Evolutionary conservation across 805 yeast species (phyloP), one percentile per base, ranked within the genome.

Genomic region (Metschnikowia arizonensis): DNA sequence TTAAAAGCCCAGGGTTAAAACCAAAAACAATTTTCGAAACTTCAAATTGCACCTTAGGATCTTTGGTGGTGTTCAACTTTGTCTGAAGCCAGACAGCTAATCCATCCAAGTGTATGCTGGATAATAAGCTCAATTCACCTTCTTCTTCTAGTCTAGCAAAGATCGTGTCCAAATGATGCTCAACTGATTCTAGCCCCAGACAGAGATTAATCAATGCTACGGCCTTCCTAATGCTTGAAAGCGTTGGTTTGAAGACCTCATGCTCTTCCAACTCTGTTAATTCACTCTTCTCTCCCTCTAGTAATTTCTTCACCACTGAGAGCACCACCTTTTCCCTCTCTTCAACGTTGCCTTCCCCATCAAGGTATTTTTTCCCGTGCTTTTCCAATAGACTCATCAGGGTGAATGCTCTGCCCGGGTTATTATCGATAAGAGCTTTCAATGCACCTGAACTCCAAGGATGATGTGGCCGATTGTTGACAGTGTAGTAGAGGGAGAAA

Each of bases 341-440:
- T 6, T 39, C 34, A 11, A 18, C 2, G 12, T 15, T 21, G 11
- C 35, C 28, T 23, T 31, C 12, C 5, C 23, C 34, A 5, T 30
- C 29, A 3, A 50, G 51, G 4, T 45, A 48, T 2, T 42, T 40
- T 6, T 49, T 32, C 2, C 53, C 45, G 33, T 61, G 66, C 37
- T 65, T 64, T 9, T 60, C 50, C 43, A 70, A 71, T 9, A 78
- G 53, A 42, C 78, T 81, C 72, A 75, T 69, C 14, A 80, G 69
- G n/a, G 68, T 60, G 40, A 63, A 62, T 1, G 73, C 82, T 45
- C 84, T 62, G 10, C 82, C 83, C 2, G 82, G 81, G 50, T 79
- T 79, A 33, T 64, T 49, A 26, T 57, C 15, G 10, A 55, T 45
- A 23, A 54, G 49, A 2, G 52, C 37, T 10, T 37, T 33, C n/a